Evolutionary conservation across 192 early-diverging fungal species (phyloP).

Genomic region (Powellomyces hirtus): DNA sequence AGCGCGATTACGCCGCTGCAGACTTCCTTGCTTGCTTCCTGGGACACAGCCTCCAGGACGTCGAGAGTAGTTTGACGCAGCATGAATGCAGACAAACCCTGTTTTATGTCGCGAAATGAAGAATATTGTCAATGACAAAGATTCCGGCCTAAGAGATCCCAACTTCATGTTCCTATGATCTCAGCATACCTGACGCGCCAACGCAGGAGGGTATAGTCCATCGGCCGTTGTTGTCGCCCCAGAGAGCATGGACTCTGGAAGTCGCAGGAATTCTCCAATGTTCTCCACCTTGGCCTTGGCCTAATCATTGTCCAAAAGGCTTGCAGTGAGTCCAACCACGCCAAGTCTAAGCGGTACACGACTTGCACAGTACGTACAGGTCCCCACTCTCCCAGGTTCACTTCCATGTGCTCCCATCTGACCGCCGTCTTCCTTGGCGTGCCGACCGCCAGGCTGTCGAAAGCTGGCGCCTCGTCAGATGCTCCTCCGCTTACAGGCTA

Average conservation of each 20-base stretch:
- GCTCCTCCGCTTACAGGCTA: too few species aligned
- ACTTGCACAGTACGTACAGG: not conserved
- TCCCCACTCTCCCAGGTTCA: constrained; percentile 1
- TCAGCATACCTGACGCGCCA: constrained; percentile 4
- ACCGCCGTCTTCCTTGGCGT: not conserved
- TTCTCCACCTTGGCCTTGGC: constrained; percentile 5
- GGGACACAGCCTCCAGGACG: not conserved
- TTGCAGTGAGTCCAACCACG: not conserved
- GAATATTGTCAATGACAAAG: not conserved
- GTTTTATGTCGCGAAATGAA: not conserved
- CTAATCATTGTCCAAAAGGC: not conserved
- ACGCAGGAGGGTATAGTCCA: not conserved
- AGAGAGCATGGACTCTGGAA: not conserved
- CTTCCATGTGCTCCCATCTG: not conserved
- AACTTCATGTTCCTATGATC: not conserved
- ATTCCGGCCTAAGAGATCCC: not conserved
- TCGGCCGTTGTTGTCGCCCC: not conserved
- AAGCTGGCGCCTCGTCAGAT: too few species aligned
- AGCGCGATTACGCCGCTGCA: not conserved
- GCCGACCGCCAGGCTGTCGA: too few species aligned
- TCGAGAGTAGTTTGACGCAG: constrained; percentile 17
- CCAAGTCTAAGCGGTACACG: not conserved
- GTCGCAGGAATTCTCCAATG: constrained; percentile 15
- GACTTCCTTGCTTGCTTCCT: not conserved
- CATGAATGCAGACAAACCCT: constrained; percentile 25